Evolutionary conservation across 768 basidiomycete species (phyloP).

Genomic region (Auricularia sp.): DNA sequence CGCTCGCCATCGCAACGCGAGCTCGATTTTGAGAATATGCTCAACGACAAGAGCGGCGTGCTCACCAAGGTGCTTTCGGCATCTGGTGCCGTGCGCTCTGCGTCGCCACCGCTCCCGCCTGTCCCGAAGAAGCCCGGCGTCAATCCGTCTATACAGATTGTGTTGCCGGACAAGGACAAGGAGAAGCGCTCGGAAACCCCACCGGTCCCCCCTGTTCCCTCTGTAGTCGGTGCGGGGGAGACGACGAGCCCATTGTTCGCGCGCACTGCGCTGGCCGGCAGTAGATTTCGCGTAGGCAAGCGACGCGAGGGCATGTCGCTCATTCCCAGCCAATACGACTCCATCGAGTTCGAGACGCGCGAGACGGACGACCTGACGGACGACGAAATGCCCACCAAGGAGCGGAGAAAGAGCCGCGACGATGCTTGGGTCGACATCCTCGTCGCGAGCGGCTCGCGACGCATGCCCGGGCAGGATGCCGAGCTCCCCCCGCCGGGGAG

Average conservation of each 20-base stretch:
- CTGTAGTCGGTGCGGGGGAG: neutral
- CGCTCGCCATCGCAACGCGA: conserved; percentile 46
- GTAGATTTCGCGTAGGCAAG: conserved; percentile 45
- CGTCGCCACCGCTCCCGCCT: conserved; percentile 1
- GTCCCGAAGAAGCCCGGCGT: conserved; percentile 5
- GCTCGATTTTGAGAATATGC: conserved; percentile 69
- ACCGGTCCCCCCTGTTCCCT: neutral
- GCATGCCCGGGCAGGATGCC: conserved; percentile 49
- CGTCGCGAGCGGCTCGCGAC: conserved; percentile 46
- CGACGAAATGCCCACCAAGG: conserved; percentile 33
- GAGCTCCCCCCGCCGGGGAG: conserved; percentile 16
- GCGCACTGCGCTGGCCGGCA: conserved; percentile 15
- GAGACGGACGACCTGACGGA: conserved; percentile 20
- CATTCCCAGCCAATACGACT: conserved; percentile 66
- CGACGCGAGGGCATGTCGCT: conserved; percentile 30
- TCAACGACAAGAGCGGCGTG: conserved; percentile 18
- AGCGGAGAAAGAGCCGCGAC: conserved; percentile 36
- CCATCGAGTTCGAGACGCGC: conserved; percentile 75
- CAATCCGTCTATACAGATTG: conserved; percentile 2
- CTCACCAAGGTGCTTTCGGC: neutral
- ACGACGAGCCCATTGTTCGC: conserved; percentile 6
- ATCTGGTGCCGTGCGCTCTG: neutral
- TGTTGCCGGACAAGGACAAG: conserved; percentile 4
- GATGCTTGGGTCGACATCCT: conserved; percentile 88
- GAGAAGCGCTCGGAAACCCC: conserved; percentile 1